phyloP scores from a whole-genome alignment of 1,284 basidiomycete species.

The Macrocybe sp. region DNA sequence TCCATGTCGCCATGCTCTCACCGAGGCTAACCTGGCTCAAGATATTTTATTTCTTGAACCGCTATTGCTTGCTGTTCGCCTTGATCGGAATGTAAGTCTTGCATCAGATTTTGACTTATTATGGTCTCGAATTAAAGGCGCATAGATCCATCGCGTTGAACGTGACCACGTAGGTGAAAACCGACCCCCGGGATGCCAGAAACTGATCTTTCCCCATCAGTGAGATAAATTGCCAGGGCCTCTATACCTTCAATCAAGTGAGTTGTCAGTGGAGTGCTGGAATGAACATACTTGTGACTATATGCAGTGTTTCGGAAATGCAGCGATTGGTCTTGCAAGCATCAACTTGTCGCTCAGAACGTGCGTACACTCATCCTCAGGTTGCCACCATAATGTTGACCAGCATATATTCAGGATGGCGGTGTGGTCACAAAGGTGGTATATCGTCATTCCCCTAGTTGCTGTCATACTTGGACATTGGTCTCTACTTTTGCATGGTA shows the following conservation, averaged over 20 bases:
- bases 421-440: conserved; percentile 60
- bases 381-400: conserved; percentile 1
- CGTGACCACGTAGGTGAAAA: conserved; percentile 37
- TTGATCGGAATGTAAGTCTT: conserved; percentile 63
- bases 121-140: not conserved
- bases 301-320: conserved; percentile 51
- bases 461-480: conserved; percentile 68
- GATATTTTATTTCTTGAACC: conserved; percentile 72
- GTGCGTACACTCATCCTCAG: conserved; percentile 31
- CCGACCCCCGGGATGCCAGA: no score
- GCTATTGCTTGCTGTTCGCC: conserved; percentile 64
- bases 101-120: no score
- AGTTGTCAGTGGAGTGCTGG: conserved; percentile 12
- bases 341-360: conserved; percentile 77
- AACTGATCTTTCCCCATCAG: conserved; percentile 23
- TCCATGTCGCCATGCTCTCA: conserved; percentile 1
- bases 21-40: conserved; percentile 19
- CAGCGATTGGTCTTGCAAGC: conserved; percentile 69
- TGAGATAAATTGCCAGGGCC: conserved; percentile 56
- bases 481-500: conserved; percentile 72
- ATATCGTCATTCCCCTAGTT: conserved; percentile 50
- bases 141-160: conserved; percentile 53
- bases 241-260: conserved; percentile 73
- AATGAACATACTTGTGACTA: not conserved
- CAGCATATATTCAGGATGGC: conserved; percentile 46